phyloP scores from a whole-genome alignment of 495 filamentous ascomycete genomes.

The Aspergillus carlsbadensis region DNA sequence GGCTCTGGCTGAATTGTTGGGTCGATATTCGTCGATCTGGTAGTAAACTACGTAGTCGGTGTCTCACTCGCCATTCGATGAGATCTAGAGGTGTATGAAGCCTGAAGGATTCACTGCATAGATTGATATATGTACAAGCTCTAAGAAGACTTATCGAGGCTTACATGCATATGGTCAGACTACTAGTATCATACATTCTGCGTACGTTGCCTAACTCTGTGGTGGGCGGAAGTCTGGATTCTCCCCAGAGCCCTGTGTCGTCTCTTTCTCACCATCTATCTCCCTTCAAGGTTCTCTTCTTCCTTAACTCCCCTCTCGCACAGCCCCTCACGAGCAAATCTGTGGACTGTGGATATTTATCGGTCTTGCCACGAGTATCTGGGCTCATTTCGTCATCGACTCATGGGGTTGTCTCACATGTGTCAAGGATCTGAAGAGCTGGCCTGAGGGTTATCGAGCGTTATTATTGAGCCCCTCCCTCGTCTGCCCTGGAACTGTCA shows the following conservation, averaged over 20 bases:
- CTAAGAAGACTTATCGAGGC: too few species aligned
- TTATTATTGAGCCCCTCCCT: slow-evolving; percentile 17
- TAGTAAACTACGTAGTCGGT: too few species aligned
- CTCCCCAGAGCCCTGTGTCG: neutral
- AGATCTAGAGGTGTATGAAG: too few species aligned
- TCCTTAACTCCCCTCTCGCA: neutral
- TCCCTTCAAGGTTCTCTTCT: neutral
- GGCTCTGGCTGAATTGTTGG: too few species aligned
- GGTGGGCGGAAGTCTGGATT: slow-evolving; percentile 1
- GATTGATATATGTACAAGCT: too few species aligned
- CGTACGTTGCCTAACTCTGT: too few species aligned
- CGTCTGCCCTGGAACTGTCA: slow-evolving; percentile 34
- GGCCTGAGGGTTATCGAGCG: slow-evolving; percentile 29
- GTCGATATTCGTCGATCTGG: too few species aligned
- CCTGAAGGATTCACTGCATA: too few species aligned
- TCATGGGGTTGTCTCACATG: slow-evolving; percentile 11
- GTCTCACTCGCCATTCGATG: too few species aligned
- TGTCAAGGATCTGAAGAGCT: slow-evolving; percentile 5
- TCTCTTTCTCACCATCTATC: neutral
- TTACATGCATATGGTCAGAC: too few species aligned
- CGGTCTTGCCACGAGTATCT: slow-evolving; percentile 9
- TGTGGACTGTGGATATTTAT: slow-evolving; percentile 4
- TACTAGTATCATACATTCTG: too few species aligned
- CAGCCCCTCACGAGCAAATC: slow-evolving; percentile 4
- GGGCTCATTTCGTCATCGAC: slow-evolving; percentile 9